These are phyloP conservation scores for Trichophyton simii DNA, from an alignment of 2,329 filamentous ascomycete species.

Conservation along the genomic window DNA sequence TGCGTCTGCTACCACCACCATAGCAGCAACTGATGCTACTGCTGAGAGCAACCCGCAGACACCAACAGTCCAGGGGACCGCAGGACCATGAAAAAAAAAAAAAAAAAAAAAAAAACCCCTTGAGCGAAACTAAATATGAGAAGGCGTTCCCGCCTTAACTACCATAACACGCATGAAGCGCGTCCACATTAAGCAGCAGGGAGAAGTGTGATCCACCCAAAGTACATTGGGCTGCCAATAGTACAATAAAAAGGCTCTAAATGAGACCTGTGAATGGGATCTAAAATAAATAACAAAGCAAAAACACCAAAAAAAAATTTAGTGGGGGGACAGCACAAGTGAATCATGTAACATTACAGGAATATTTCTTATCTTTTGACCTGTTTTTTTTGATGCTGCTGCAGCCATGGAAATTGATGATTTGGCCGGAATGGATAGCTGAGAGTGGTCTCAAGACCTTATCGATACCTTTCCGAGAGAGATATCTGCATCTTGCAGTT, in stretches of 20 bases:
- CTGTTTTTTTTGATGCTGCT: background rate
- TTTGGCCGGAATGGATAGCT: background rate
- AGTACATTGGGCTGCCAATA: background rate
- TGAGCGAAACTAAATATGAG: background rate
- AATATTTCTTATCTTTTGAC: background rate
- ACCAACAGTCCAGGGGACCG: background rate
- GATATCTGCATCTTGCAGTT: background rate
- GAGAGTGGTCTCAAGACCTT: background rate
- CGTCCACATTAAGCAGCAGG: background rate
- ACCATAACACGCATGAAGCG: background rate
- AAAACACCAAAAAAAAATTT: no score
- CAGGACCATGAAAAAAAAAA: background rate
- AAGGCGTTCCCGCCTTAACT: background rate
- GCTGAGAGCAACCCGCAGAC: background rate
- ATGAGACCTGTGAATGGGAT: background rate
- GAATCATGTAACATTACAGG: slow-evolving; percentile 2
- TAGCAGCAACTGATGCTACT: background rate
- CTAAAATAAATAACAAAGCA: background rate
- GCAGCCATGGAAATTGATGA: no score
- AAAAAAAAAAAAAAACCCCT: background rate
- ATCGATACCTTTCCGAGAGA: background rate
- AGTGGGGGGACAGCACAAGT: background rate
- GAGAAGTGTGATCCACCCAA: background rate
- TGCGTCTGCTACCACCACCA: background rate
- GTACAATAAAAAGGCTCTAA: background rate